Evolutionary conservation across 2,329 filamentous ascomycete species (phyloP).

Genomic region (Eutypa lata): DNA sequence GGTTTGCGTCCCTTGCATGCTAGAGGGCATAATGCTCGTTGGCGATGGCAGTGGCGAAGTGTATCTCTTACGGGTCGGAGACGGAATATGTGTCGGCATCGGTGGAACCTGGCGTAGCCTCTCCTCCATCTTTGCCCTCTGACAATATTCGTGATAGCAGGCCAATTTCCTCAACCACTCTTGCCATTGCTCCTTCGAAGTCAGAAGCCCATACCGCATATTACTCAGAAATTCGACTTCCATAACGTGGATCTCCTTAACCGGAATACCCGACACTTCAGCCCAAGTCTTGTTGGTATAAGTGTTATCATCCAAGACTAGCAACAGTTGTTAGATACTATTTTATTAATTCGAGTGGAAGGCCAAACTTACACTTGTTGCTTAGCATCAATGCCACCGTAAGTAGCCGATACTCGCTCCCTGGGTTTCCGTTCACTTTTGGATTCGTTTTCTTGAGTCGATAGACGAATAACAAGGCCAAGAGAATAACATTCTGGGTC

Average conservation of each 20-base stretch:
- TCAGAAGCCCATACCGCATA: conserved; percentile 90
- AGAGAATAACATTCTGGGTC: conserved; percentile 87
- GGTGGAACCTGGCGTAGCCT: conserved; percentile 27
- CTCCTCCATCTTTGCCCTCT: conserved; percentile 54
- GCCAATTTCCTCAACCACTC: conserved; percentile 81
- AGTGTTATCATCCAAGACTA: conserved; percentile 94
- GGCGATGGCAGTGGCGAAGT: conserved; percentile 50
- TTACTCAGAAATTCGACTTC: conserved; percentile 99
- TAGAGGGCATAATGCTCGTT: conserved; percentile 34
- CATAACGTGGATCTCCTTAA: conserved; percentile 97
- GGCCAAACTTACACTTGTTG: conserved; percentile 74
- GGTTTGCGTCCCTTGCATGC: conserved; percentile 29
- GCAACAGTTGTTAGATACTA: conserved; percentile 8
- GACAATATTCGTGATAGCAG: conserved; percentile 80
- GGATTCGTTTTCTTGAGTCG: conserved; percentile 88
- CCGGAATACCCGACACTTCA: conserved; percentile 90
- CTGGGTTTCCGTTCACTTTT: conserved; percentile 81
- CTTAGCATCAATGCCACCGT: conserved; percentile 96
- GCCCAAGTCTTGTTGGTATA: conserved; percentile 99
- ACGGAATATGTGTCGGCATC: conserved; percentile 36
- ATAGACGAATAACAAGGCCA: conserved; percentile 91
- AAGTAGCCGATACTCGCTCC: conserved; percentile 88
- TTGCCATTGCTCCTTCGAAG: conserved; percentile 81
- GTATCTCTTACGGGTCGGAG: conserved; percentile 36
- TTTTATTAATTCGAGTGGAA: not conserved